Conservation (phyloP, 1,139 yeast genomes). For the Magnusiomyces suaveolens region DNA sequence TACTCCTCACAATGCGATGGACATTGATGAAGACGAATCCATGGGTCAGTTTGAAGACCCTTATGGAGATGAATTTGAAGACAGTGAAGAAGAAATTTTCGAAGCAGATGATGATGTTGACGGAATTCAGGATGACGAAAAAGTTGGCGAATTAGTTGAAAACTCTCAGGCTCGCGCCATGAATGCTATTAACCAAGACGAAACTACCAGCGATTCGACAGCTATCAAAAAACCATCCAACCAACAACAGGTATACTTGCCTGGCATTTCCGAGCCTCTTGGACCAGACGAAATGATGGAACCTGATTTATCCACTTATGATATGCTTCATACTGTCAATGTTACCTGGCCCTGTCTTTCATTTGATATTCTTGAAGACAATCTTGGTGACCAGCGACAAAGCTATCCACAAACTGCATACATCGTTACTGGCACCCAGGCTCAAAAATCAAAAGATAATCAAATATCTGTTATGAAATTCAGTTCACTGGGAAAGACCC, state of each 20-base stretch:
- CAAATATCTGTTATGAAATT: conserved; percentile 78
- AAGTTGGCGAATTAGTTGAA: conserved; percentile 21
- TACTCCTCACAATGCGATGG: conserved; percentile 24
- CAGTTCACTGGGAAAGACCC: conserved; percentile 72
- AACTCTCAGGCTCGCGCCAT: conserved; percentile 23
- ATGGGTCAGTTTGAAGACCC: conserved; percentile 93
- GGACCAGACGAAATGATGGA: conserved; percentile 95
- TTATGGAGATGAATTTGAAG: conserved; percentile 80
- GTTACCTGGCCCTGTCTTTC: conserved; percentile 97
- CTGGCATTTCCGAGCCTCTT: conserved; percentile 77
- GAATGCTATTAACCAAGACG: conserved; percentile 29
- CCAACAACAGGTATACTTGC: conserved; percentile 49
- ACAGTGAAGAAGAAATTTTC: conserved; percentile 61
- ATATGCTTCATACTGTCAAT: conserved; percentile 89
- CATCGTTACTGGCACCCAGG: conserved; percentile 90
- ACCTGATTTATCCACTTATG: conserved; percentile 93
- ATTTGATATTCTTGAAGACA: conserved; percentile 79
- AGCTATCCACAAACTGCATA: conserved; percentile 81
- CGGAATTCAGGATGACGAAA: conserved; percentile 40
- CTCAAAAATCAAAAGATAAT: conserved; percentile 75
- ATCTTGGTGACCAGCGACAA: conserved; percentile 79
- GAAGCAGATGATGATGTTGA: conserved; percentile 49
- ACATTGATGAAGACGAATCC: conserved; percentile 36
- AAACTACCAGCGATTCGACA: conserved; percentile 29
- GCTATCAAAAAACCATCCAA: conserved; percentile 13